A percentile compares a stretch with the other conserved stretches of the same genome.
These are phyloP conservation scores for Colletotrichum navitas DNA, from an alignment of 2,329 filamentous ascomycete genomes.

Conservation along the genomic window DNA sequence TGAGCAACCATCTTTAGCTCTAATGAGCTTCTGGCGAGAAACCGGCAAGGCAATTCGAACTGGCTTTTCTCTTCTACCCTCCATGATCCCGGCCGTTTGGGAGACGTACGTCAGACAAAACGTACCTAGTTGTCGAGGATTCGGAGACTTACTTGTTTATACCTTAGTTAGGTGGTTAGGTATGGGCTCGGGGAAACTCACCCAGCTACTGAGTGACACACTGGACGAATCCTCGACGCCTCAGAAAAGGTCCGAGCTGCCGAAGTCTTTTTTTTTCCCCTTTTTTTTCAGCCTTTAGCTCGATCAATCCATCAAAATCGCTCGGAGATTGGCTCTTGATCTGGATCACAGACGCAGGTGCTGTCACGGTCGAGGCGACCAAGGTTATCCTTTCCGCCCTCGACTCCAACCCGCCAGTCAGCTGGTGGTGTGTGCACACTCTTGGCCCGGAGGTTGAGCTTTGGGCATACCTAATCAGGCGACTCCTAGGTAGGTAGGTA, in stretches of 20 bases:
- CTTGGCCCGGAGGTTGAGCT: conserved; percentile 22
- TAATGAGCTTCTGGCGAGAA: conserved; percentile 1
- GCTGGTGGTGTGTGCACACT: not conserved
- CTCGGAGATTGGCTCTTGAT: not conserved
- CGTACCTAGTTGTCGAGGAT: not conserved
- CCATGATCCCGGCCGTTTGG: conserved; percentile 17
- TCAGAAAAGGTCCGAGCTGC: conserved; percentile 18
- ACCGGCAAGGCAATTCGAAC: conserved; percentile 6
- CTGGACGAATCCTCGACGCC: conserved; percentile 17
- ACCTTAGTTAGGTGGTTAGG: no score
- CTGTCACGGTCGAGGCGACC: not conserved
- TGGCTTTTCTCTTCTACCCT: conserved; percentile 8
- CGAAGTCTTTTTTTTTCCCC: not conserved
- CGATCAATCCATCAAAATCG: not conserved
- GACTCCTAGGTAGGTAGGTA: not conserved
- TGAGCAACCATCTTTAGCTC: not conserved
- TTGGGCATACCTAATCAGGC: conserved; percentile 14
- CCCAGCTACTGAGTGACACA: not conserved
- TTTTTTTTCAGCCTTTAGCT: not conserved
- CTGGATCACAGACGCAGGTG: not conserved
- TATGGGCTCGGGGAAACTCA: not conserved
- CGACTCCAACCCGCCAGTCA: conserved; percentile 1
- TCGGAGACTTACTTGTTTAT: not conserved
- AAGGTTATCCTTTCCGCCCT: not conserved
- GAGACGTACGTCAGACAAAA: not conserved